Evolutionary conservation across 805 yeast species (phyloP), one percentile per base, ranked within the genome.

Genomic region (Yarrowia phangngaensis): DNA sequence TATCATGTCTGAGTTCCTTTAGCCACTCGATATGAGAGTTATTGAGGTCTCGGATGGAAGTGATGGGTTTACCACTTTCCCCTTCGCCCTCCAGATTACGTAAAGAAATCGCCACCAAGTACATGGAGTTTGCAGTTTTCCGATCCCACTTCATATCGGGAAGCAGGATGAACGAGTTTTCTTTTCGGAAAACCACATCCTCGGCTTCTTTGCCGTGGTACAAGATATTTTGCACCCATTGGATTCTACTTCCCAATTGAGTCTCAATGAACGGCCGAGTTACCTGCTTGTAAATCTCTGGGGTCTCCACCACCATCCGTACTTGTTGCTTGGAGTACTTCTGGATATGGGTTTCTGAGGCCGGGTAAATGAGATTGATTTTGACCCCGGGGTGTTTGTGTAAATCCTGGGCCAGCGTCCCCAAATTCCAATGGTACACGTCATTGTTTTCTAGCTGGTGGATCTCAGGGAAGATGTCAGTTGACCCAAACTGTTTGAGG

Each of bases 81-180:
- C 45, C 45, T 55, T 84, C 88, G 11, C 48, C 48, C 29, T 29
- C 35, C 17, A 29, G 26, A 1, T 67, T 70, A 49, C 90, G 70
- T 53, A 75, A 75, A 3, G 82, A 89, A 52, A 90, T 80, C 7
- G 84, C 83, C 46, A 85, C 80, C 56, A 90, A 66, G 61, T 92
- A 88, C 50, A 92, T 66, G 3, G 90, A 65, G 19, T 79, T 85
- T 60, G 82, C 56, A 20, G 78, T 78, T 41, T 72, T 67, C 3
- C 84, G 80, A 62, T 90, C 96, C 98, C 98, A 92, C 62, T 89
- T 89, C 94, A 90, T 85, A 64, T 90, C 97, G 0, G 97, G 97
- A 31, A 89, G 70, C 35, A 92, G 65, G 4, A 88, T 78, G 59
- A 84, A 86, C 9, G 64, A 59, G 15, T 76, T 75, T 22, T 78